Evolutionary conservation across 441 rosid genomes (phyloP).

Genomic region (Euphorbia celastroides): DNA sequence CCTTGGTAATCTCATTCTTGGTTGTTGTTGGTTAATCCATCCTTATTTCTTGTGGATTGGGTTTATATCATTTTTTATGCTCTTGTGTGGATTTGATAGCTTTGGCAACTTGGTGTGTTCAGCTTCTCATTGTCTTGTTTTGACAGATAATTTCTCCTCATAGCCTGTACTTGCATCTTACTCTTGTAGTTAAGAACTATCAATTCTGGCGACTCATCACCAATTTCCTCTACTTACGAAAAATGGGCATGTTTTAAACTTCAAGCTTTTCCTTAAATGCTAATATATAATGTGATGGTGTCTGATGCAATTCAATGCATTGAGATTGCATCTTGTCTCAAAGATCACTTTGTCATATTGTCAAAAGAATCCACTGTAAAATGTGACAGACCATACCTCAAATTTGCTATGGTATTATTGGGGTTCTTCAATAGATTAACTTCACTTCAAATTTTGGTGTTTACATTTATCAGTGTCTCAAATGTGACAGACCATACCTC

Average conservation of each 20-base stretch:
- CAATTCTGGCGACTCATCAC: slow-evolving; percentile 98
- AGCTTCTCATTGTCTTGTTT: slow-evolving; percentile 13
- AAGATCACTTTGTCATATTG: too few relatives aligned
- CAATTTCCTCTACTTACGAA: slow-evolving; percentile 88
- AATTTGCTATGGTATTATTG: too few relatives aligned
- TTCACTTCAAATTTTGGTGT: too few relatives aligned
- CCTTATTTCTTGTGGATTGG: background rate
- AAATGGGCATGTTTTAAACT: slow-evolving; percentile 61
- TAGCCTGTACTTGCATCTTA: slow-evolving; percentile 80
- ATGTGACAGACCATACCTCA: too few relatives aligned
- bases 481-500: too few relatives aligned
- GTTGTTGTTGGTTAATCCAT: background rate
- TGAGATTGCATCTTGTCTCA: too few relatives aligned
- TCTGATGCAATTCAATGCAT: background rate
- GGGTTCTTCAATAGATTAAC: too few relatives aligned
- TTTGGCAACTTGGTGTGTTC: slow-evolving; percentile 3
- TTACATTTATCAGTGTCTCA: too few relatives aligned
- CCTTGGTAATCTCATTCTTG: slow-evolving; percentile 3
- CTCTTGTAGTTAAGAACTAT: slow-evolving; percentile 75
- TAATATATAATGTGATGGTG: background rate
- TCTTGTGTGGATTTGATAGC: background rate
- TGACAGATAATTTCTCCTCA: slow-evolving; percentile 88
- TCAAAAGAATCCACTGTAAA: too few relatives aligned
- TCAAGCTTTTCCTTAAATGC: background rate
- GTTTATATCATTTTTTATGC: slow-evolving; percentile 4